Conservation (phyloP, 2,329 filamentous ascomycete species). For the Trematosphaeria pertusa region DNA sequence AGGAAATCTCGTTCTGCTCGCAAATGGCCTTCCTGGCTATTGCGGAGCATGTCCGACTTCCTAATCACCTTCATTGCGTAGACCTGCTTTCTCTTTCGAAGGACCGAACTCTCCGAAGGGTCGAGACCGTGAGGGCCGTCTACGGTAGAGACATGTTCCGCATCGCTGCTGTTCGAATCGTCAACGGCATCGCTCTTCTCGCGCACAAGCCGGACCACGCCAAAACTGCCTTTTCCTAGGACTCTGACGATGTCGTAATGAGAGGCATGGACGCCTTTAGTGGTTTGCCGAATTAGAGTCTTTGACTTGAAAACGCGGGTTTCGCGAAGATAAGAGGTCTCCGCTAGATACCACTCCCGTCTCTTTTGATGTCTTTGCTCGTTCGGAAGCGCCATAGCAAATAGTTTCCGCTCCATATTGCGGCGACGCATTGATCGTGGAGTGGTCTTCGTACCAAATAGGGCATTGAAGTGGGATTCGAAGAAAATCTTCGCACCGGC, state of each 20-base stretch:
- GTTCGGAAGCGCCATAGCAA: slow-evolving; percentile 60
- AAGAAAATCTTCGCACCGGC: slow-evolving; percentile 85
- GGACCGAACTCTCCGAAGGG: neutral
- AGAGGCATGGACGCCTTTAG: slow-evolving; percentile 61
- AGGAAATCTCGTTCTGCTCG: slow-evolving; percentile 92
- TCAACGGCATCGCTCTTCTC: slow-evolving; percentile 57
- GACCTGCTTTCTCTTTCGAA: slow-evolving; percentile 58
- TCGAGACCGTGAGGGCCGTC: slow-evolving; percentile 14
- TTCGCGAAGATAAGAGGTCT: slow-evolving; percentile 78
- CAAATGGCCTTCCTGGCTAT: slow-evolving; percentile 90
- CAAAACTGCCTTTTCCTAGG: slow-evolving; percentile 92
- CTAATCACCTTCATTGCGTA: slow-evolving; percentile 98
- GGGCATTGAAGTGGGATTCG: slow-evolving; percentile 81
- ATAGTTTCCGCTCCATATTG: slow-evolving; percentile 70
- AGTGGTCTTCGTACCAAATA: slow-evolving; percentile 62
- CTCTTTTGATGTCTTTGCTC: slow-evolving; percentile 64
- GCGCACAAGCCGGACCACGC: slow-evolving; percentile 84
- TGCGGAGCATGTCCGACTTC: slow-evolving; percentile 90
- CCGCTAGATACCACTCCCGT: slow-evolving; percentile 67
- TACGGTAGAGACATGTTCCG: slow-evolving; percentile 17
- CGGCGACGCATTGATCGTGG: slow-evolving; percentile 67
- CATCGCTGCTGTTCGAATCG: slow-evolving; percentile 14
- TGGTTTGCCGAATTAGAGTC: slow-evolving; percentile 56
- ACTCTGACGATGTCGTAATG: slow-evolving; percentile 84
- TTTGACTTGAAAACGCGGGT: slow-evolving; percentile 72